Evolutionary conservation across 2,329 filamentous ascomycete genomes (phyloP).

Genomic region (Zymoseptoria ardabiliae): DNA sequence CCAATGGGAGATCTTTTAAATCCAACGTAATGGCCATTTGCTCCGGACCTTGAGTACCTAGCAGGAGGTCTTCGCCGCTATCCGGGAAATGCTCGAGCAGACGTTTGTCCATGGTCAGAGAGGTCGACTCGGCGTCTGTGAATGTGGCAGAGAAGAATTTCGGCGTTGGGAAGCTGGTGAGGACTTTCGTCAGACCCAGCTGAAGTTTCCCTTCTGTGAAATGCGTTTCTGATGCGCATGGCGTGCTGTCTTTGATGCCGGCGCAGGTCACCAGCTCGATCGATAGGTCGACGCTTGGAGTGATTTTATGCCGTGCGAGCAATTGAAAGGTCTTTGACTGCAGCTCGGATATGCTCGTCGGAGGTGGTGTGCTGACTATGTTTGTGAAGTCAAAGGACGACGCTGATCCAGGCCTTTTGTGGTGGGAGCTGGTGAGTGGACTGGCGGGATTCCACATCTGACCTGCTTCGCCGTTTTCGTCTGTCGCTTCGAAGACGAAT

Average conservation of each 20-base stretch:
- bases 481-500: conserved; percentile 70
- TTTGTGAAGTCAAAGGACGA: conserved; percentile 31
- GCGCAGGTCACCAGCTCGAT: conserved; percentile 78
- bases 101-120: conserved; percentile 62
- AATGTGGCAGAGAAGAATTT: conserved; percentile 68
- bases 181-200: conserved; percentile 42
- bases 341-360: conserved; percentile 69
- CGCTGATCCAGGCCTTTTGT: conserved; percentile 41
- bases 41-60: conserved; percentile 67
- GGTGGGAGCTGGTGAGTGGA: conserved; percentile 49
- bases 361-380: conserved; percentile 63
- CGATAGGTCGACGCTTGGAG: conserved; percentile 60
- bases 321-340: conserved; percentile 75
- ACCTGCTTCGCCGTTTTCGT: conserved; percentile 40
- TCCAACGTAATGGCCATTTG: conserved; percentile 80
- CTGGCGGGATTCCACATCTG: conserved; percentile 41
- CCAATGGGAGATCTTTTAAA: conserved; percentile 68
- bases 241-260: conserved; percentile 46
- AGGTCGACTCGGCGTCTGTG: conserved; percentile 66
- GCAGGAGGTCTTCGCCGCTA: conserved; percentile 53
- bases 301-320: conserved; percentile 70
- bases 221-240: conserved; percentile 21
- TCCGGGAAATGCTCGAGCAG: conserved; percentile 50
- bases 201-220: conserved; percentile 38
- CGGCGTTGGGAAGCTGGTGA: conserved; percentile 46